Percentiles rank a stretch among this genome's conserved stretches.
These are phyloP conservation scores for Nadsonia fulvescens DNA, from an alignment of 805 yeast species.

Conservation along the genomic window DNA sequence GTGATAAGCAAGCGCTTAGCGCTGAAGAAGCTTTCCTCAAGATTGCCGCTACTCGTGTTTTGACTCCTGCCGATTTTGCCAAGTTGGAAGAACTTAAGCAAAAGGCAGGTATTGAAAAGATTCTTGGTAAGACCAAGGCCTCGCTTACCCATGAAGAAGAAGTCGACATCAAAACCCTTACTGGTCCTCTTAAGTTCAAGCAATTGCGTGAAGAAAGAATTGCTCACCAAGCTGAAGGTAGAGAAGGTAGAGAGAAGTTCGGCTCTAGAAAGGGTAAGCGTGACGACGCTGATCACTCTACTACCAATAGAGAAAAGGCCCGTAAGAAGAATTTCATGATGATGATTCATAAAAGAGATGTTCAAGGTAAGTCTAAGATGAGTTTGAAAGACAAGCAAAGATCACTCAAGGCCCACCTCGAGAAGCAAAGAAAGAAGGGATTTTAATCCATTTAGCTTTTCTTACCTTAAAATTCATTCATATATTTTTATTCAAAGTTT, in stretches of 20 bases:
- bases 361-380: slow-evolving; percentile 82
- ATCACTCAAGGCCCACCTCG: slow-evolving; percentile 68
- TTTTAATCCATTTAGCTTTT: slow-evolving; percentile 18
- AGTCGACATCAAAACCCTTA: slow-evolving; percentile 61
- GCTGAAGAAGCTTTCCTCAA: slow-evolving; percentile 35
- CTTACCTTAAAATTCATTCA: slow-evolving; percentile 1
- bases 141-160: slow-evolving; percentile 46
- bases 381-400: slow-evolving; percentile 84
- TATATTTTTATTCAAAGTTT: slow-evolving; percentile 1
- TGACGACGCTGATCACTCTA: slow-evolving; percentile 57
- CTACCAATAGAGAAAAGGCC: slow-evolving; percentile 91
- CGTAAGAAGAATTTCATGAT: slow-evolving; percentile 97
- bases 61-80: slow-evolving; percentile 97
- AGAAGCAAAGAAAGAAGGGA: slow-evolving; percentile 81
- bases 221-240: slow-evolving; percentile 75
- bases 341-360: slow-evolving; percentile 92
- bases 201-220: slow-evolving; percentile 80
- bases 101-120: slow-evolving; percentile 71
- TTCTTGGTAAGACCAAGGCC: slow-evolving; percentile 26
- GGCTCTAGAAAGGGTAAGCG: slow-evolving; percentile 70
- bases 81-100: slow-evolving; percentile 74
- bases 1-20: slow-evolving; percentile 21
- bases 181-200: slow-evolving; percentile 66
- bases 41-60: slow-evolving; percentile 55
- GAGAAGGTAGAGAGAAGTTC: slow-evolving; percentile 79